phyloP scores from a whole-genome alignment of 768 basidiomycete genomes.

The Tylopilus subfusipes region DNA sequence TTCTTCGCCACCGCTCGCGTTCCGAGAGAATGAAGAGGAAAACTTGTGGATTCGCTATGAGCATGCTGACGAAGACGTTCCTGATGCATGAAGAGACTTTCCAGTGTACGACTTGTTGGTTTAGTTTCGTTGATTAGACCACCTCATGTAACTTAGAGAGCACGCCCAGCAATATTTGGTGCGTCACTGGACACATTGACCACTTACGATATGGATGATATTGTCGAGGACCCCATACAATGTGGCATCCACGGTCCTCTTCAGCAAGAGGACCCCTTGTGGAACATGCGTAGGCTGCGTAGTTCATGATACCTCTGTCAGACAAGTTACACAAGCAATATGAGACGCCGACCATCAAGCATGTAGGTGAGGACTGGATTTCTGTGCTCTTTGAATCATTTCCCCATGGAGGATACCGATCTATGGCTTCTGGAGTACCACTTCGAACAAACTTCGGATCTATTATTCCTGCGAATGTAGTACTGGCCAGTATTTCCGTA shows the following conservation, averaged over 20 bases:
- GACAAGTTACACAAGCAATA: too few species aligned
- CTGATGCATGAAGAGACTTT: slow-evolving; percentile 16
- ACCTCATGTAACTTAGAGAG: slow-evolving; percentile 24
- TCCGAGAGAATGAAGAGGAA: slow-evolving; percentile 14
- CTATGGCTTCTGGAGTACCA: too few species aligned
- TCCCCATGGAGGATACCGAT: too few species aligned
- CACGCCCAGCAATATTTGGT: not conserved
- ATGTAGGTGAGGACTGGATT: too few species aligned
- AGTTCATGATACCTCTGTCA: too few species aligned
- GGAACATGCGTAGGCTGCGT: too few species aligned
- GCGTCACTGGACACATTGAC: not conserved
- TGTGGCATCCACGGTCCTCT: too few species aligned
- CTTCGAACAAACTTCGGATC: too few species aligned
- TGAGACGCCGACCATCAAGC: too few species aligned
- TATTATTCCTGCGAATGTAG: too few species aligned
- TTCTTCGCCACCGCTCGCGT: slow-evolving; percentile 15
- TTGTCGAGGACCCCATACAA: not conserved
- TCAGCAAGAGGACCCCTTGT: too few species aligned
- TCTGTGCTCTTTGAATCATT: too few species aligned
- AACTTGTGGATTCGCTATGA: slow-evolving; percentile 20
- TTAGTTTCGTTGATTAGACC: slow-evolving; percentile 16
- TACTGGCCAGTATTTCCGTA: not conserved
- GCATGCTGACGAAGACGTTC: slow-evolving; percentile 21
- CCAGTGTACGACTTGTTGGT: slow-evolving; percentile 18
- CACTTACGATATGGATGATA: not conserved